phyloP scores from a whole-genome alignment of 495 filamentous ascomycete genomes.

The Recurvomyces mirabilis region DNA sequence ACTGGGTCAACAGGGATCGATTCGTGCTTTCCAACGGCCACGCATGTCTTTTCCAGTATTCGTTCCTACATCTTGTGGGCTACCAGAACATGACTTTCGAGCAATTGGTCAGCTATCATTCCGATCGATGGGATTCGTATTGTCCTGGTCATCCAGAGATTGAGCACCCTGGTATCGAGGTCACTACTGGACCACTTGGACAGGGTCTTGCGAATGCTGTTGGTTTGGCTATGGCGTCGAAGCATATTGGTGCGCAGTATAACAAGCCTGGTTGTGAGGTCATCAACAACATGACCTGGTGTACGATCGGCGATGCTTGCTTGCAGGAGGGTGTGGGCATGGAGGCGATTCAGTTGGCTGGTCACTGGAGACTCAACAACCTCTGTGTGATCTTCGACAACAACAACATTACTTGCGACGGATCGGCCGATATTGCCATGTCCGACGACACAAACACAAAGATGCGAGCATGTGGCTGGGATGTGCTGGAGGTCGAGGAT shows the following conservation, averaged over 20 bases:
- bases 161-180: constrained; percentile 49
- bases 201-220: constrained; percentile 52
- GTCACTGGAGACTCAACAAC: constrained; percentile 44
- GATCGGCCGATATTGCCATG: constrained; percentile 43
- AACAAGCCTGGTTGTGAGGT: constrained; percentile 41
- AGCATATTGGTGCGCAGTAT: constrained; percentile 43
- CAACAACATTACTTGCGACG: constrained; percentile 50
- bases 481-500: constrained; percentile 45
- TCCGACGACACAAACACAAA: constrained; percentile 50
- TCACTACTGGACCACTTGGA: constrained; percentile 51
- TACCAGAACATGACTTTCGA: constrained; percentile 50
- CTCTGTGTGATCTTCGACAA: constrained; percentile 49
- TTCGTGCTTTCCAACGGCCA: constrained; percentile 50
- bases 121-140: constrained; percentile 34
- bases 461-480: constrained; percentile 48
- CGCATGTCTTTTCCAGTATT: constrained; percentile 49
- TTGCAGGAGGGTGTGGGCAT: constrained; percentile 49
- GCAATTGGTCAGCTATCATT: constrained; percentile 50
- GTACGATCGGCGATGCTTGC: constrained; percentile 50
- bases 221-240: constrained; percentile 47
- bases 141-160: constrained; percentile 54
- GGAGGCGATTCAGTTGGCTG: constrained; percentile 46
- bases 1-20: constrained; percentile 43
- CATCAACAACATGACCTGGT: constrained; percentile 42
- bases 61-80: constrained; percentile 45